A percentile compares a stretch with the other conserved stretches of the same genome.
Conservation (phyloP, 2,329 filamentous ascomycete species). For the Talaromyces sp. region DNA sequence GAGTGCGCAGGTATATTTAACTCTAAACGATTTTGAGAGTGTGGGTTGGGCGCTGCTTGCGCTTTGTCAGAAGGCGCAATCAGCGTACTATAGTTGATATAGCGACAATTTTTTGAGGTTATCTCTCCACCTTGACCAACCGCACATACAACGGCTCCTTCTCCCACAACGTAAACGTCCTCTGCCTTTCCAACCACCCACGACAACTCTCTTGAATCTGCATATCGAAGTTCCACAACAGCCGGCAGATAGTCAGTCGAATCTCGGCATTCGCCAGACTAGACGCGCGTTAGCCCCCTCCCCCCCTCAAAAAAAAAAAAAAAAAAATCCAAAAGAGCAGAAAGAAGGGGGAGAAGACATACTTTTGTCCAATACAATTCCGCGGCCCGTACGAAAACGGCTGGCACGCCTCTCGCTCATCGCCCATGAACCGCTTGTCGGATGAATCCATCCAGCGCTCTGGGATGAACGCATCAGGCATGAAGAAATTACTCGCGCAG, state of each 20-base stretch:
- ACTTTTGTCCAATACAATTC: slow-evolving; percentile 50
- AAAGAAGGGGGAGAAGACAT: slow-evolving; percentile 15
- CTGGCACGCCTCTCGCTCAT: slow-evolving; percentile 43
- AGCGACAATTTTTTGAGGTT: no score
- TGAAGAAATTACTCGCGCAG: slow-evolving; percentile 40
- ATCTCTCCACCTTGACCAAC: neutral
- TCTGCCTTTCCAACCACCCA: slow-evolving; percentile 1
- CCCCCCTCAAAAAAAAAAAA: no score
- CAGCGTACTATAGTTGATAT: no score
- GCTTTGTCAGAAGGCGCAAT: slow-evolving; percentile 35
- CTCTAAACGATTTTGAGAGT: slow-evolving; percentile 70
- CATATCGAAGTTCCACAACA: slow-evolving; percentile 3
- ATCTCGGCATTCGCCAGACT: slow-evolving; percentile 5
- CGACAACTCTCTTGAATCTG: neutral
- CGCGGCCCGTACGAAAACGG: slow-evolving; percentile 47
- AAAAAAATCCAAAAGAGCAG: neutral
- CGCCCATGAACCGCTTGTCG: slow-evolving; percentile 31
- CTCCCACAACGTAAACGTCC: slow-evolving; percentile 3
- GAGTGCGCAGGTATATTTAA: slow-evolving; percentile 78
- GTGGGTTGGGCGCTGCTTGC: slow-evolving; percentile 38
- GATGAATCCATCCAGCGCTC: slow-evolving; percentile 32
- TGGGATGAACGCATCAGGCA: slow-evolving; percentile 44
- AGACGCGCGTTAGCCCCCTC: neutral
- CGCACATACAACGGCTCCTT: slow-evolving; percentile 1
- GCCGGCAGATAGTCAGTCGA: slow-evolving; percentile 2